Conservation (phyloP, 805 yeast species). For the Saccharomycopsis sp. region DNA sequence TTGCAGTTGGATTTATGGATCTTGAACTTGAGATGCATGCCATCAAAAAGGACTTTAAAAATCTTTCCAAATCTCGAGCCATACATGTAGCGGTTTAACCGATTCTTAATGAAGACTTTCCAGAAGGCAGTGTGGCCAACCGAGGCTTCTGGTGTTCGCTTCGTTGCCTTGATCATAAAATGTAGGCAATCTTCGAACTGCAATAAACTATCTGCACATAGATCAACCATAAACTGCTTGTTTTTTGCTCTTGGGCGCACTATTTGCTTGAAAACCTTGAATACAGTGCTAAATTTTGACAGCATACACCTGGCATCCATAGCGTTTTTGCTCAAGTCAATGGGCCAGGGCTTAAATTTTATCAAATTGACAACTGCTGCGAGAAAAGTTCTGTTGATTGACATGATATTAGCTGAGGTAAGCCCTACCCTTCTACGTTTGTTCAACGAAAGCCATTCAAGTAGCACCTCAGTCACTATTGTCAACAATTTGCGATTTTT, state of each 20-base stretch:
- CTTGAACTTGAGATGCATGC: neutral
- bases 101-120: neutral
- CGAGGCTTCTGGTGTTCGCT: neutral
- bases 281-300: neutral
- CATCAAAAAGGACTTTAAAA: neutral
- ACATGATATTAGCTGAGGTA: neutral
- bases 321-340: neutral
- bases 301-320: neutral
- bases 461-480: neutral
- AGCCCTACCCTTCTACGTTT: neutral
- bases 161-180: neutral
- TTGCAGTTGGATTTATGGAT: neutral
- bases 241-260: neutral
- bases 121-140: neutral
- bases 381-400: neutral
- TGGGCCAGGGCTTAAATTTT: neutral
- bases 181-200: neutral
- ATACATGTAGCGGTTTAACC: neutral
- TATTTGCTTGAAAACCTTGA: neutral
- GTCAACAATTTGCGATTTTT: slow-evolving; percentile 4
- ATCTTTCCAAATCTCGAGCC: neutral
- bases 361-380: neutral
- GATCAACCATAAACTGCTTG: neutral
- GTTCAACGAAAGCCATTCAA: neutral
- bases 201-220: neutral